Percentiles rank a stretch among this genome's conserved stretches.
Conservation (phyloP, 371 early-diverging fungal genomes). For the Chytridiales sp. region DNA sequence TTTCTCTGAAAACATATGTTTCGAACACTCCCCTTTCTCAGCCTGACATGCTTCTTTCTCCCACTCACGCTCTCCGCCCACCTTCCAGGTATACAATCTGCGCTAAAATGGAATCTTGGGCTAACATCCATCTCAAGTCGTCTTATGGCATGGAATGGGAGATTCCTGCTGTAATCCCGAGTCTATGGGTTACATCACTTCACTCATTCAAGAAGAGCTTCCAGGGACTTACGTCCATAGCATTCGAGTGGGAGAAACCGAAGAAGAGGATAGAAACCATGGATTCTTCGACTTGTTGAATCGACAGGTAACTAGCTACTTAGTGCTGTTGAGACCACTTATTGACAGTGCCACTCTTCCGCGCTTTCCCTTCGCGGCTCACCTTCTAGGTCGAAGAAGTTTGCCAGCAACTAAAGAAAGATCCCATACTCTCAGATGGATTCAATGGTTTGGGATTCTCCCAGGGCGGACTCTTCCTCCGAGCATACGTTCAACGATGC, state of each 20-base stretch:
- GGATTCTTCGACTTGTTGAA: constrained; percentile 82
- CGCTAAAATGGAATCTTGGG: no score
- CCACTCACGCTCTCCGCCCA: no score
- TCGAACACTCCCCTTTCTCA: no score
- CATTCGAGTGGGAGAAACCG: constrained; percentile 62
- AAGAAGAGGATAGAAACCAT: constrained; percentile 68
- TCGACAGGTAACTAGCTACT: constrained; percentile 54
- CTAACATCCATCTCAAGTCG: no score
- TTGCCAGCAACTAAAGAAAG: constrained; percentile 32
- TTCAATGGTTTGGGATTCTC: constrained; percentile 95
- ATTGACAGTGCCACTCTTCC: not conserved
- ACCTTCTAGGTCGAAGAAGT: constrained; percentile 35
- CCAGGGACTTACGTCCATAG: constrained; percentile 75
- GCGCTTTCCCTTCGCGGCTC: not conserved
- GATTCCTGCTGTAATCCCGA: constrained; percentile 76
- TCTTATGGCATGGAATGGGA: constrained; percentile 69
- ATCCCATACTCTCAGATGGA: constrained; percentile 59
- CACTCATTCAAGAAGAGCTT: constrained; percentile 47
- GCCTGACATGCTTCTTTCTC: no score
- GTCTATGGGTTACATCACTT: constrained; percentile 6
- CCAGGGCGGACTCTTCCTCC: constrained; percentile 72
- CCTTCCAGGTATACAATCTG: no score
- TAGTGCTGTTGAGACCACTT: not conserved
- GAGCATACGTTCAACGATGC: constrained; percentile 82
- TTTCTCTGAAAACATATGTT: no score